Conservation (phyloP, 2,329 filamentous ascomycete genomes). For the Trichophyton rubrum region DNA sequence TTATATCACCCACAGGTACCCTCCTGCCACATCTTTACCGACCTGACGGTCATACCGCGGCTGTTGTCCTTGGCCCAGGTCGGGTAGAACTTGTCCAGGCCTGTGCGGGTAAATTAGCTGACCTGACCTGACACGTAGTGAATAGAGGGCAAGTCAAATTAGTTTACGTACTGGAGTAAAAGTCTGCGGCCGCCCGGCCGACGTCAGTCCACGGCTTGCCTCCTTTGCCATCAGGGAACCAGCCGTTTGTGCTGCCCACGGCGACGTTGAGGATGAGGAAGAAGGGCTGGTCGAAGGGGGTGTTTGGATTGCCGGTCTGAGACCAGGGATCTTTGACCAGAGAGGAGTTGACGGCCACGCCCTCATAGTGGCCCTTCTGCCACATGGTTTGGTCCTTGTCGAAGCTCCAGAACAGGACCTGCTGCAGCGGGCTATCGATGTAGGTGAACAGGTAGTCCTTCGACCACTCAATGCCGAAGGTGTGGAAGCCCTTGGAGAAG, state of each 20-base stretch:
- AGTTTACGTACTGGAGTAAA: slow-evolving; percentile 27
- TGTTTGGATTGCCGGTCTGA: slow-evolving; percentile 29
- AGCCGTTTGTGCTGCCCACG: slow-evolving; percentile 39
- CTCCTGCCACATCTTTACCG: slow-evolving; percentile 39
- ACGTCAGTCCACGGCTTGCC: slow-evolving; percentile 38
- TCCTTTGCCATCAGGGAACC: slow-evolving; percentile 36
- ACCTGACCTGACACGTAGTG: no score
- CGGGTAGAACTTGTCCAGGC: slow-evolving; percentile 30
- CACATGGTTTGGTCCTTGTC: slow-evolving; percentile 21
- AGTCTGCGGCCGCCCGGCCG: slow-evolving; percentile 26
- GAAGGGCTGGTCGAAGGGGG: slow-evolving; percentile 43
- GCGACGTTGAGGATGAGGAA: slow-evolving; percentile 43
- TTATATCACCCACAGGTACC: slow-evolving; percentile 19
- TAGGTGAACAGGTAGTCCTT: slow-evolving; percentile 44
- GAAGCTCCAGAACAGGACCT: slow-evolving; percentile 21
- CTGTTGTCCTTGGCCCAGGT: slow-evolving; percentile 37
- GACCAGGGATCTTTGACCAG: slow-evolving; percentile 36
- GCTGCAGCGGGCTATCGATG: slow-evolving; percentile 34
- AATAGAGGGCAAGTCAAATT: slow-evolving; percentile 4
- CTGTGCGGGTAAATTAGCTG: slow-evolving; percentile 1
- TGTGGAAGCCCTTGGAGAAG: slow-evolving; percentile 32
- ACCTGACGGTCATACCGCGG: slow-evolving; percentile 37
- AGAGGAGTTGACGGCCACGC: slow-evolving; percentile 31
- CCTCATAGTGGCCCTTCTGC: slow-evolving; percentile 32
- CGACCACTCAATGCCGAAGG: slow-evolving; percentile 43